Conservation (phyloP, 257 asterid genomes). For the Przewalskia tangutica region DNA sequence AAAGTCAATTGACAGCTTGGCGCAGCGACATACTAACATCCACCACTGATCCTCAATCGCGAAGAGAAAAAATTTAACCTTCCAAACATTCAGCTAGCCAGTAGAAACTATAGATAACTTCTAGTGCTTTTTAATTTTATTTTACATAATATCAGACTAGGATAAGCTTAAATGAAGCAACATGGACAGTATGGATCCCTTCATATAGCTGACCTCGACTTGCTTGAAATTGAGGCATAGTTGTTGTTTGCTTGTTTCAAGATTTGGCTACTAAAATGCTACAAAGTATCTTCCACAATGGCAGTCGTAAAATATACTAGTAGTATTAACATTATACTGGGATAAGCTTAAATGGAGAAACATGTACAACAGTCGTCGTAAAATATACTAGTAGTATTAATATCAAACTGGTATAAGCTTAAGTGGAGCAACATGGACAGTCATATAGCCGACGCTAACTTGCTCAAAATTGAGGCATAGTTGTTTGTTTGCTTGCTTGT, state of each 20-base stretch:
- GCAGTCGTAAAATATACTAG: too few relatives aligned
- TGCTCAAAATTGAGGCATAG: background rate
- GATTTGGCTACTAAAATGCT: too few relatives aligned
- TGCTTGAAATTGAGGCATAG: too few relatives aligned
- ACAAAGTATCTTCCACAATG: too few relatives aligned
- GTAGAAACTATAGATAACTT: background rate
- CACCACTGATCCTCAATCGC: background rate
- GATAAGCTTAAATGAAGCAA: too few relatives aligned
- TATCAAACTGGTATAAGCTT: background rate
- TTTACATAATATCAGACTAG: too few relatives aligned
- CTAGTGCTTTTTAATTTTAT: background rate
- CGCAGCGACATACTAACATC: background rate
- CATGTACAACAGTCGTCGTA: background rate
- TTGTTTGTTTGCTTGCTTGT: background rate
- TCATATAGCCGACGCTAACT: background rate
- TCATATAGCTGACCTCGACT: too few relatives aligned
- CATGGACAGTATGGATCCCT: too few relatives aligned
- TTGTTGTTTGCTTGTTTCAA: too few relatives aligned
- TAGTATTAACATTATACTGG: too few relatives aligned
- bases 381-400: too few relatives aligned
- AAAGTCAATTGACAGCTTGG: background rate
- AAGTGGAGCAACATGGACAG: background rate
- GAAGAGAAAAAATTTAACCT: background rate
- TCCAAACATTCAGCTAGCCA: background rate
- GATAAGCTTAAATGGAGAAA: too few relatives aligned